Evolutionary conservation across 2,329 filamentous ascomycete genomes (phyloP).

Genomic region (Cordyceps farinosa): DNA sequence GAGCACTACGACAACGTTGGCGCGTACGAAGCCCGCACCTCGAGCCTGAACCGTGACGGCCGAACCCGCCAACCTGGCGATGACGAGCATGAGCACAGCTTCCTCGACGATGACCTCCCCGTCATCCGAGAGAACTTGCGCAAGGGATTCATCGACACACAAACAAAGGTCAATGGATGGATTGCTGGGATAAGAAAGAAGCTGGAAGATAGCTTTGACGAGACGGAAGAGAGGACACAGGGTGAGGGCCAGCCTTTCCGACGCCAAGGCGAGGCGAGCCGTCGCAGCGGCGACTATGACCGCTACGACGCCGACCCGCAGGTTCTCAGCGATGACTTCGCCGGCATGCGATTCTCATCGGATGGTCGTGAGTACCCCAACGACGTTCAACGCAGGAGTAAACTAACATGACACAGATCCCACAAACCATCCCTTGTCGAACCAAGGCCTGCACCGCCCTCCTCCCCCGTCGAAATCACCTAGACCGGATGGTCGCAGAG

Average conservation of each 20-base stretch:
- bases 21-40: conserved; percentile 55
- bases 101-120: conserved; percentile 93
- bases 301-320: conserved; percentile 94
- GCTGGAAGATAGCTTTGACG: conserved; percentile 82
- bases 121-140: conserved; percentile 88
- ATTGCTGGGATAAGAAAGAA: conserved; percentile 89
- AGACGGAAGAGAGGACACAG: conserved; percentile 51
- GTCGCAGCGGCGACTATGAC: conserved; percentile 81
- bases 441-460: conserved; percentile 77
- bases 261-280: conserved; percentile 58
- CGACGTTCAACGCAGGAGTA: not conserved
- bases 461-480: conserved; percentile 51
- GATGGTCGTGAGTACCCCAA: conserved; percentile 54
- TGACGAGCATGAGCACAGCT: conserved; percentile 76
- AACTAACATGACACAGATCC: conserved; percentile 29
- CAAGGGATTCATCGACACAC: conserved; percentile 93
- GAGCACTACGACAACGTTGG: conserved; percentile 75
- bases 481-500: conserved; percentile 48
- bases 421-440: conserved; percentile 61
- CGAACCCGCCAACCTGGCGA: conserved; percentile 39
- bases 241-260: conserved; percentile 34
- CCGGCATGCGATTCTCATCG: conserved; percentile 59
- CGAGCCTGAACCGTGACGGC: conserved; percentile 38
- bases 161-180: conserved; percentile 89
- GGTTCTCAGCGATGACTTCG: conserved; percentile 86